Percentiles rank a stretch among this genome's conserved stretches.
phyloP scores from a whole-genome alignment of 768 basidiomycete species.

The Termitomyces sp. region DNA sequence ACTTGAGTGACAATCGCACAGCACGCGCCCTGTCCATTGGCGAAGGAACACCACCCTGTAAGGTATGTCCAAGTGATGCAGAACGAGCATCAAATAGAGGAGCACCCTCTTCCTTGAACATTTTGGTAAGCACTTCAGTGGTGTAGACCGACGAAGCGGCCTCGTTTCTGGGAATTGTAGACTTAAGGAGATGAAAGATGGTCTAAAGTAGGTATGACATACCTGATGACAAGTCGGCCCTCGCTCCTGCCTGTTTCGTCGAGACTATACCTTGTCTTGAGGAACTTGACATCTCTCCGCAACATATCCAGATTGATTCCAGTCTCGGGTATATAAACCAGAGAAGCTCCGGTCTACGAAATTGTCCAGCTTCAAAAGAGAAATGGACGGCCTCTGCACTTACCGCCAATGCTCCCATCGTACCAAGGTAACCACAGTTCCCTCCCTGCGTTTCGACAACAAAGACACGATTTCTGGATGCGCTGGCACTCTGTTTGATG shows the following conservation, averaged over 20 bases:
- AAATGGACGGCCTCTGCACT: slow-evolving; percentile 28
- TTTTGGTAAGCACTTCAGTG: slow-evolving; percentile 88
- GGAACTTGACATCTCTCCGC: slow-evolving; percentile 81
- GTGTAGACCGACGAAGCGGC: slow-evolving; percentile 84
- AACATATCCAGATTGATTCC: slow-evolving; percentile 85
- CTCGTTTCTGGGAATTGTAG: slow-evolving; percentile 63
- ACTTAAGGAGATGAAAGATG: neutral
- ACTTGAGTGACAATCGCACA: slow-evolving; percentile 84
- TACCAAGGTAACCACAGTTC: slow-evolving; percentile 92
- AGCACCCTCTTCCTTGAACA: slow-evolving; percentile 95
- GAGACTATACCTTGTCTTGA: slow-evolving; percentile 80
- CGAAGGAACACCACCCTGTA: slow-evolving; percentile 95
- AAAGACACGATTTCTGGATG: slow-evolving; percentile 94
- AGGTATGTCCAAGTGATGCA: slow-evolving; percentile 94
- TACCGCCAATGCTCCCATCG: slow-evolving; percentile 94
- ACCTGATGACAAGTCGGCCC: slow-evolving; percentile 92
- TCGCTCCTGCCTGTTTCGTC: slow-evolving; percentile 90
- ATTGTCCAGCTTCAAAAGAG: neutral
- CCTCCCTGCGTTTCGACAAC: slow-evolving; percentile 99
- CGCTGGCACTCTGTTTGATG: slow-evolving; percentile 97
- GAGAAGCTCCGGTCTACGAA: slow-evolving; percentile 78
- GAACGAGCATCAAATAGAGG: slow-evolving; percentile 89
- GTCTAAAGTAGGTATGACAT: slow-evolving; percentile 23
- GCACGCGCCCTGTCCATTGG: slow-evolving; percentile 93
- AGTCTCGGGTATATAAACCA: slow-evolving; percentile 92